phyloP scores from a whole-genome alignment of 352 stramenopile genomes.

The Phytophthora podocarpi region DNA sequence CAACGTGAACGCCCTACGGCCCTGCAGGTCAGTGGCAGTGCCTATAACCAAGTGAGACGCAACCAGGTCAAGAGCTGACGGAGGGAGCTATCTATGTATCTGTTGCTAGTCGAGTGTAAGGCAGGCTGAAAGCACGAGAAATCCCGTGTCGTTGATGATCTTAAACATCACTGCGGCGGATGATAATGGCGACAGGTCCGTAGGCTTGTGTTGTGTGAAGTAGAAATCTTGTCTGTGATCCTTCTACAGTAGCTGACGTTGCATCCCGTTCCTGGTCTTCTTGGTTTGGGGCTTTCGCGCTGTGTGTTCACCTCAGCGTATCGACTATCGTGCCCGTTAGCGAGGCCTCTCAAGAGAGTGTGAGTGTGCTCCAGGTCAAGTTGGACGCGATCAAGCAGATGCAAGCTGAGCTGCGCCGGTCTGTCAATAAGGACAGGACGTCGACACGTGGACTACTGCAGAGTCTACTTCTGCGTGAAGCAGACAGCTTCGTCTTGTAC shows the following conservation, averaged over 20 bases:
- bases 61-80: not conserved
- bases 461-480: constrained; percentile 30
- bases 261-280: not conserved
- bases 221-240: not conserved
- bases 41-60: constrained; percentile 1
- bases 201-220: not conserved
- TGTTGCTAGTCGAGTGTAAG: constrained; percentile 21
- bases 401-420: constrained; percentile 28
- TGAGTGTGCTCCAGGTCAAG: constrained; percentile 64
- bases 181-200: constrained; percentile 37
- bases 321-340: constrained; percentile 50
- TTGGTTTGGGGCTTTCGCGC: not conserved
- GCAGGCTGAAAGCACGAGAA: constrained; percentile 13
- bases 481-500: constrained; percentile 59
- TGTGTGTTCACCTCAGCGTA: no score
- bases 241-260: no score
- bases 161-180: constrained; percentile 40
- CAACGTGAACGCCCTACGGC: constrained; percentile 20
- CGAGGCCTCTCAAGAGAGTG: constrained; percentile 34
- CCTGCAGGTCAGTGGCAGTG: constrained; percentile 44
- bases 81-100: not conserved
- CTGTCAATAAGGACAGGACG: constrained; percentile 5
- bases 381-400: constrained; percentile 61
- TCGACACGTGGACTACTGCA: constrained; percentile 5
- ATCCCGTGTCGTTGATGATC: constrained; percentile 35